Evolutionary conservation across 2,329 filamentous ascomycete genomes (phyloP).

Genomic region (Penicillium sp.): DNA sequence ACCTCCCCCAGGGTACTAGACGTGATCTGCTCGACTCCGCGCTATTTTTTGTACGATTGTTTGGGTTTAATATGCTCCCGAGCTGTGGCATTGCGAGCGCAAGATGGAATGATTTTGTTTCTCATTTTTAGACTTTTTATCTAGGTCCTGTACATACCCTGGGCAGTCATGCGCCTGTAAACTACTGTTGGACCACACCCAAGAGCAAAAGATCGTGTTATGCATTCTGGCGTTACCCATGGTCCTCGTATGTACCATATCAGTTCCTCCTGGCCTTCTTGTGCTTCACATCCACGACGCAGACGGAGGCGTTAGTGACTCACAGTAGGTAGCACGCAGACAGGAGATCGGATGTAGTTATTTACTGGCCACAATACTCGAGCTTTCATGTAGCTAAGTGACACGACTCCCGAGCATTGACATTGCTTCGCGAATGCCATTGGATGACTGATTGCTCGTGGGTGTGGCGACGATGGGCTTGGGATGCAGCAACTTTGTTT

Average conservation of each 20-base stretch:
- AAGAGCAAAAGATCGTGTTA: constrained; percentile 39
- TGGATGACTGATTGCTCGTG: constrained; percentile 16
- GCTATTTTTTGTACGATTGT: constrained; percentile 43
- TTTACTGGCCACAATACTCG: constrained; percentile 10
- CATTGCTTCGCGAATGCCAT: constrained; percentile 34
- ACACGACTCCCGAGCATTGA: constrained; percentile 31
- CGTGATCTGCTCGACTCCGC: constrained; percentile 30
- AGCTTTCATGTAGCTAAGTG: constrained; percentile 10
- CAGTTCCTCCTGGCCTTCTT: background rate
- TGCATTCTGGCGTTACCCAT: constrained; percentile 29
- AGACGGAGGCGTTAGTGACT: constrained; percentile 4
- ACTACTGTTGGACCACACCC: constrained; percentile 38
- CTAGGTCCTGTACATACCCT: constrained; percentile 44
- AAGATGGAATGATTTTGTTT: constrained; percentile 39
- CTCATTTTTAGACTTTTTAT: constrained; percentile 40
- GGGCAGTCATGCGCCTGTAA: constrained; percentile 40
- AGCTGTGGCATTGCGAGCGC: constrained; percentile 42
- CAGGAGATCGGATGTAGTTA: constrained; percentile 6
- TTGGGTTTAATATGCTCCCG: constrained; percentile 39
- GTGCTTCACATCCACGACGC: background rate
- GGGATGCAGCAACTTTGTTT: constrained; percentile 35
- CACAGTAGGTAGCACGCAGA: background rate
- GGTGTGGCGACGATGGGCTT: constrained; percentile 25
- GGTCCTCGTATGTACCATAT: constrained; percentile 5
- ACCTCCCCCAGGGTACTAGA: constrained; percentile 36